phyloP scores from a whole-genome alignment of 2,329 filamentous ascomycete species.

The Cercospora nicotianae region DNA sequence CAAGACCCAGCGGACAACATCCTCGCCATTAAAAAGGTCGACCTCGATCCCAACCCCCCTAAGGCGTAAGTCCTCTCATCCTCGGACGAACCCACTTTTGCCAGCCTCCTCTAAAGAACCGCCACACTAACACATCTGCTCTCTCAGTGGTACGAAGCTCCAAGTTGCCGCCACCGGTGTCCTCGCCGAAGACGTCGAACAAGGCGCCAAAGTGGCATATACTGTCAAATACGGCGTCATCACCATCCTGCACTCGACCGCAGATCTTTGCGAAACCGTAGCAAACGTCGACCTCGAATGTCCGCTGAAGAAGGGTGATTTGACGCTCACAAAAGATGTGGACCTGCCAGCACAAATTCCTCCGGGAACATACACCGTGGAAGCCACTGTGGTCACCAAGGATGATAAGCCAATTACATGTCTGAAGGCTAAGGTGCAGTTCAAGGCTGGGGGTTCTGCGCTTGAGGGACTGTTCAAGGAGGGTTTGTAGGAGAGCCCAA shows the following conservation, averaged over 20 bases:
- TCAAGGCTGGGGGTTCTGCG: conserved; percentile 47
- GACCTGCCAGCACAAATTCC: conserved; percentile 84
- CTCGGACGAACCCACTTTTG: conserved; percentile 7
- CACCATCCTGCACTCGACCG: conserved; percentile 75
- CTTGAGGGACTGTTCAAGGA: conserved; percentile 29
- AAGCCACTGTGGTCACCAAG: conserved; percentile 77
- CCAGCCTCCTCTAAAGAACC: background rate
- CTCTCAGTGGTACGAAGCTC: conserved; percentile 71
- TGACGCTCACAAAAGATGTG: conserved; percentile 74
- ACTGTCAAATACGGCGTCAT: conserved; percentile 95
- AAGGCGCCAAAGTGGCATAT: conserved; percentile 79
- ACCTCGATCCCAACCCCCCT: conserved; percentile 84
- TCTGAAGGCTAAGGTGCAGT: conserved; percentile 71
- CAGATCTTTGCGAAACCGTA: conserved; percentile 86
- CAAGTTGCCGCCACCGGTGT: conserved; percentile 75
- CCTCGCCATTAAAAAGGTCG: conserved; percentile 73
- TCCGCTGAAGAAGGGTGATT: conserved; percentile 76
- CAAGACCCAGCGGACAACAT: conserved; percentile 67
- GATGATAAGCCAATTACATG: conserved; percentile 80
- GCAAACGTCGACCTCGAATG: conserved; percentile 85
- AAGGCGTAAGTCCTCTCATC: conserved; percentile 59
- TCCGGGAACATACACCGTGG: conserved; percentile 84
- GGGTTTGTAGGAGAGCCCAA: conserved; percentile 23
- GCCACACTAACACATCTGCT: conserved; percentile 8
- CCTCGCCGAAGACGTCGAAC: conserved; percentile 69